Conservation (phyloP, 352 stramenopile genomes). For the Pythium rhizo-oryzae region DNA sequence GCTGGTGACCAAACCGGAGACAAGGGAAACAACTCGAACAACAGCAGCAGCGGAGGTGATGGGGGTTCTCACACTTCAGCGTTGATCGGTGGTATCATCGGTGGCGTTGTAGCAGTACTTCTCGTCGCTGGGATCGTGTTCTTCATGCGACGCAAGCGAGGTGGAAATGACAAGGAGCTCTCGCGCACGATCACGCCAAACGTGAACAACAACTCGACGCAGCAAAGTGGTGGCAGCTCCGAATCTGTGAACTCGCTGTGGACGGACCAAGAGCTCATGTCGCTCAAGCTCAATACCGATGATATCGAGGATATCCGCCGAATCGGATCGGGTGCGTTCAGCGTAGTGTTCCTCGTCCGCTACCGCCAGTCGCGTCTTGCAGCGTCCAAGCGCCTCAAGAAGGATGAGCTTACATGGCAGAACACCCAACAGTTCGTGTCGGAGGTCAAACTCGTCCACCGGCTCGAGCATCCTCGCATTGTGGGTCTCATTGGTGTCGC, state of each 20-base stretch:
- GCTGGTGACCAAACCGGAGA: not conserved
- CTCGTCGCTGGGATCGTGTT: constrained; percentile 21
- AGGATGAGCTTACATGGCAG: constrained; percentile 42
- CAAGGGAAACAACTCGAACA: constrained; percentile 23
- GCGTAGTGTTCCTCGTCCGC: constrained; percentile 48
- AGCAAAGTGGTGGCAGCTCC: constrained; percentile 11
- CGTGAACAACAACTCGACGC: constrained; percentile 24
- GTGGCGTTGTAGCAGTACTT: constrained; percentile 39
- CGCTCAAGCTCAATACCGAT: constrained; percentile 38
- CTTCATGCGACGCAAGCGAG: constrained; percentile 3
- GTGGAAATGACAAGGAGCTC: not conserved
- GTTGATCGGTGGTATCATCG: constrained; percentile 46
- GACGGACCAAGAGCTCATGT: constrained; percentile 42
- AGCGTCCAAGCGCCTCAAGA: constrained; percentile 44
- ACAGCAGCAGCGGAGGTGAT: not conserved
- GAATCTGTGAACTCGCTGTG: constrained; percentile 43
- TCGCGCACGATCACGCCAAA: constrained; percentile 26
- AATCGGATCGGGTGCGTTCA: constrained; percentile 40
- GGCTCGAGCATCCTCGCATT: constrained; percentile 66
- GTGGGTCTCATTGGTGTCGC: constrained; percentile 67
- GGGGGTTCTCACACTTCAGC: constrained; percentile 30
- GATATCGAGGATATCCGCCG: constrained; percentile 54
- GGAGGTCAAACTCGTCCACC: constrained; percentile 76
- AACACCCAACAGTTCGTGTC: constrained; percentile 58
- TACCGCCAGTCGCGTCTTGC: constrained; percentile 37